Base-by-base conservation (phyloP, 1,284 basidiomycete species). In the Austropuccinia psidii region DNA sequence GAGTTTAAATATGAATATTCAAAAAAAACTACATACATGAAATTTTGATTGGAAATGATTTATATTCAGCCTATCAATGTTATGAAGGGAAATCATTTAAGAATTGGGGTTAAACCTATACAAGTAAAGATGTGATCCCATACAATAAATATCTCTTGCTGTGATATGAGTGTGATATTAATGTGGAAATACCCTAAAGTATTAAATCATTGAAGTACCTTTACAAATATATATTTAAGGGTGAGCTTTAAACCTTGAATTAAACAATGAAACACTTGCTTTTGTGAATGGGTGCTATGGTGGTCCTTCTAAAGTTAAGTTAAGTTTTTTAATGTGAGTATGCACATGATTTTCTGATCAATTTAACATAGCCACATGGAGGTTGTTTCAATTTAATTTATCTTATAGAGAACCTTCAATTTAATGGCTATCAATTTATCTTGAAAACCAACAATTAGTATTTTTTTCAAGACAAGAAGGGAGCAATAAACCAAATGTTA, bases 141-240 rank as follows among this genome's bases (percentile, higher is more conserved):
- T 82, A 83, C 73, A 78, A 72, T 61, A 81, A 81, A 0, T 81
- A 77, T 50, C 76, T 83, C 0, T 75, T 74, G 1, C 74, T 76
- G 3, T 75, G 78, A n/a, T 84, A 80, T 54, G 49, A 82, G 27
- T 85, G 84, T 70, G 85, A 86, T 75, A 84, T 86, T 75, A 86
- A 86, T 75, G 76, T 84, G 0, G 82, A 84, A 66, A 80, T 81
- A 67, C 79, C 77, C 1, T 75, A 78, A 5, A 79, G 78, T 0
- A 73, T 84, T 27, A 70, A 69, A 0, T 78, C 81, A 0, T 64
- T 83, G 74, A 84, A 85, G 75, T 85, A 85, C 74, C 73, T 82
- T 2, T 81, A 81, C 79, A 85, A 85, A 74, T 85, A 85, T 75
- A 80, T 84, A 47, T 80, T 83, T 74, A 85, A 85, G 75, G 85